Evolutionary conservation across 2,329 filamentous ascomycete genomes (phyloP).

Genomic region (Penicillium paneum): DNA sequence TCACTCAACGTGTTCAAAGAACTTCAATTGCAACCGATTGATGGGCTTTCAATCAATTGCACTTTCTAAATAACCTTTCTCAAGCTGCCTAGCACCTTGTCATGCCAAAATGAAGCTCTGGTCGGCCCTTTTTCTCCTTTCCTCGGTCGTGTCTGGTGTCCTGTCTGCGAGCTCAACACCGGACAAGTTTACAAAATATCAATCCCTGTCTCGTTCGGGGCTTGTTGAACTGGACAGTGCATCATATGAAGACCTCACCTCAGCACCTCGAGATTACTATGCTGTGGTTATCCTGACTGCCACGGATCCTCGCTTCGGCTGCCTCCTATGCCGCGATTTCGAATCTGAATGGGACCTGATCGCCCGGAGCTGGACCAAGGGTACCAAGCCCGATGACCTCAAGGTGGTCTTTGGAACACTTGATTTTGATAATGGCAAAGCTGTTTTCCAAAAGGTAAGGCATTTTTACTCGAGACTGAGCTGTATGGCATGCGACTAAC

Average conservation of each 20-base stretch:
- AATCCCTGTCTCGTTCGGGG: constrained; percentile 62
- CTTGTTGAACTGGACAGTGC: constrained; percentile 76
- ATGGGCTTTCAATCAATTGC: not conserved
- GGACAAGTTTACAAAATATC: constrained; percentile 70
- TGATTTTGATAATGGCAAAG: constrained; percentile 82
- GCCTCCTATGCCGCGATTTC: constrained; percentile 82
- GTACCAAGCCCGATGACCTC: constrained; percentile 58
- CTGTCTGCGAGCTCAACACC: constrained; percentile 54
- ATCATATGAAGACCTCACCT: constrained; percentile 71
- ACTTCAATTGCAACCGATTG: constrained; percentile 8
- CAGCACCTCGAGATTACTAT: constrained; percentile 76
- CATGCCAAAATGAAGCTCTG: constrained; percentile 36
- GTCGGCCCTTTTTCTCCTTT: constrained; percentile 40
- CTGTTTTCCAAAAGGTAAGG: constrained; percentile 79
- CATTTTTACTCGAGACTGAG: not conserved
- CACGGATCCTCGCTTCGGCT: constrained; percentile 76
- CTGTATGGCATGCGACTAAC: constrained; percentile 10
- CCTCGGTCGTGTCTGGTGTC: constrained; percentile 28
- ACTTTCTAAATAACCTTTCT: not conserved
- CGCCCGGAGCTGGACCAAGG: constrained; percentile 79
- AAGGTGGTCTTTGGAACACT: constrained; percentile 75
- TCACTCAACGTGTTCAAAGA: constrained; percentile 3
- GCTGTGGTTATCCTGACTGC: constrained; percentile 83
- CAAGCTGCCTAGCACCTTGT: constrained; percentile 10
- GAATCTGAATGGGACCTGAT: constrained; percentile 92